Evolutionary conservation across 2,329 filamentous ascomycete genomes (phyloP).

Genomic region (Exophiala lecanii-corni): DNA sequence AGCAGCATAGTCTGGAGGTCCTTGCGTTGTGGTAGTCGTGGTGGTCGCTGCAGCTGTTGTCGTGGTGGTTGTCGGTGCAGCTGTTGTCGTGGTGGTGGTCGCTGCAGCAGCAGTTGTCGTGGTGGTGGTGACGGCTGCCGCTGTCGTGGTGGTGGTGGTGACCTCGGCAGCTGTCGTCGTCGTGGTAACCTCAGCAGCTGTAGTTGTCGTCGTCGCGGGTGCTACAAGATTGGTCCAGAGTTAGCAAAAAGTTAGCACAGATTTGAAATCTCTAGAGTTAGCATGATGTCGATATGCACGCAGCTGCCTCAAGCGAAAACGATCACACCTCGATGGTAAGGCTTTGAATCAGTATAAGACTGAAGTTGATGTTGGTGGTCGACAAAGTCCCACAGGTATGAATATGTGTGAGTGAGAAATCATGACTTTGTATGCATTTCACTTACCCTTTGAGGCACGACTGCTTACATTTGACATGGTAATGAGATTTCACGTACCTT

Average conservation of each 20-base stretch:
- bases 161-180: not conserved
- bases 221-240: not conserved
- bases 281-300: not conserved
- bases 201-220: not conserved
- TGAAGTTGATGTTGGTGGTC: not conserved
- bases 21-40: not conserved
- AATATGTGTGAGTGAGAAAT: not conserved
- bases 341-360: not conserved
- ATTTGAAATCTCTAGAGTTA: no score
- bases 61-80: conserved; percentile 9
- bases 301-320: not conserved
- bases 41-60: not conserved
- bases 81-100: conserved; percentile 5
- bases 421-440: not conserved
- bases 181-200: not conserved
- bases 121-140: conserved; percentile 6
- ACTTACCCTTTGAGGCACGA: not conserved
- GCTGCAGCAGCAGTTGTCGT: conserved; percentile 7
- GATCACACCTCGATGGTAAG: not conserved
- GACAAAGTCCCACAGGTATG: not conserved
- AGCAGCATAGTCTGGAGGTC: conserved; percentile 3
- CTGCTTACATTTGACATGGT: not conserved
- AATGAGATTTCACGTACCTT: not conserved
- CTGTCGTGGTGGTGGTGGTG: conserved; percentile 2
- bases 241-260: no score